Evolutionary conservation across 2,329 filamentous ascomycete species (phyloP).

Genomic region (Phoma sp.): DNA sequence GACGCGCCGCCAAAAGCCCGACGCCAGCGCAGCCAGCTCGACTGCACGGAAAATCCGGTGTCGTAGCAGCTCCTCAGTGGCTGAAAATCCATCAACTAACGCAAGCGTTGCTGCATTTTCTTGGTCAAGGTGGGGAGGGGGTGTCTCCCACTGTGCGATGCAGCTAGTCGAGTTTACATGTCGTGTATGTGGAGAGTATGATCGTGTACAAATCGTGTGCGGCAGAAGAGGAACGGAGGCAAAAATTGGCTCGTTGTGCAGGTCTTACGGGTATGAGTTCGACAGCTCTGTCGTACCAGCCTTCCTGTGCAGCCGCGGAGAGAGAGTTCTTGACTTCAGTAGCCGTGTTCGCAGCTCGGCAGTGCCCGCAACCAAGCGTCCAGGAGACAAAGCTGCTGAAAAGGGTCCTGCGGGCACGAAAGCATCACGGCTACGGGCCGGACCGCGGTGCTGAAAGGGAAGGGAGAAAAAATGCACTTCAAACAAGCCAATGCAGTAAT

Average conservation of each 20-base stretch:
- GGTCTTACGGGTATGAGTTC: background rate
- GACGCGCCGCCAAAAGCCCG: slow-evolving; percentile 16
- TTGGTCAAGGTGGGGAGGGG: background rate
- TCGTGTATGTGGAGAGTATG: background rate
- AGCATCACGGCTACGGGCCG: slow-evolving; percentile 21
- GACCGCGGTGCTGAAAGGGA: slow-evolving; percentile 8
- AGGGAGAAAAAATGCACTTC: background rate
- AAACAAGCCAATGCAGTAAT: background rate
- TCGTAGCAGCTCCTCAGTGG: slow-evolving; percentile 9
- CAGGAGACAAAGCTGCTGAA: slow-evolving; percentile 1
- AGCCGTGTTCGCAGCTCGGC: background rate
- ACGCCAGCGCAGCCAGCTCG: slow-evolving; percentile 7
- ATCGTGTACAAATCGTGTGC: slow-evolving; percentile 15
- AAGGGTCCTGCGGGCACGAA: slow-evolving; percentile 11
- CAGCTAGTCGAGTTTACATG: slow-evolving; percentile 3
- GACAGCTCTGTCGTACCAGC: slow-evolving; percentile 13
- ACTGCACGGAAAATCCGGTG: background rate
- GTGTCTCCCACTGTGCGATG: slow-evolving; percentile 1
- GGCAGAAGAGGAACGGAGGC: slow-evolving; percentile 6
- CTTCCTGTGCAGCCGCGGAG: background rate
- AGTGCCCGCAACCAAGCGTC: background rate
- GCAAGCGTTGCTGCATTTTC: slow-evolving; percentile 6
- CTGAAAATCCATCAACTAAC: slow-evolving; percentile 3
- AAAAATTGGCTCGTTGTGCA: slow-evolving; percentile 1
- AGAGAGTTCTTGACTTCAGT: too few species aligned